phyloP scores from a whole-genome alignment of 306 rosid genomes.

The Lablab purpureus region DNA sequence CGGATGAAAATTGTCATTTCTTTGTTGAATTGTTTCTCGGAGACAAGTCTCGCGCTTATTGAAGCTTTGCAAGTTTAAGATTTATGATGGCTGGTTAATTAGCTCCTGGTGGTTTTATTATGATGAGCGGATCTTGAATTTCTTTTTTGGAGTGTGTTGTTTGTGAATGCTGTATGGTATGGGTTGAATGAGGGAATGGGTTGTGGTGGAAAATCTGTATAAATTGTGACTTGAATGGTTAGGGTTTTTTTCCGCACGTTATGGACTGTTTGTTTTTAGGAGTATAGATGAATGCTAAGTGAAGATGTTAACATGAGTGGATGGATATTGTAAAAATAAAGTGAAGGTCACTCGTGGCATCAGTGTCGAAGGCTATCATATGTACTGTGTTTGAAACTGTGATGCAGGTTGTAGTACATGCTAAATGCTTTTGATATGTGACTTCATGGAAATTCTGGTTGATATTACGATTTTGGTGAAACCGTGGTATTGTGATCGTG shows the following conservation, averaged over 20 bases:
- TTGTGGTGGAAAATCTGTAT: not conserved
- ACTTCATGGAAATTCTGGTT: not conserved
- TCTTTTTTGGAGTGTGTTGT: conserved; percentile 18
- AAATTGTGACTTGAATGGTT: conserved; percentile 17
- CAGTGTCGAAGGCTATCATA: not conserved
- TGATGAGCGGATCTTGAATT: not conserved
- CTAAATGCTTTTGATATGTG: conserved; percentile 12
- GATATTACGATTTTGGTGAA: conserved; percentile 2
- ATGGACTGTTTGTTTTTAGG: conserved; percentile 21
- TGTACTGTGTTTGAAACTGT: conserved; percentile 6
- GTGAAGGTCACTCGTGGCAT: not conserved
- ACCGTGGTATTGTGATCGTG: not conserved
- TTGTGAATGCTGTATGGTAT: conserved; percentile 14
- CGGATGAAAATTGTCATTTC: conserved; percentile 12
- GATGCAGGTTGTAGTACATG: conserved; percentile 2
- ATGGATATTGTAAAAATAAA: conserved; percentile 15
- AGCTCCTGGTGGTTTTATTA: not conserved
- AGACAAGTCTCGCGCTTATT: not conserved
- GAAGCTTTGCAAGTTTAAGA: not conserved
- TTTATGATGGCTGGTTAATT: conserved; percentile 7
- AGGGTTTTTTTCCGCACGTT: not conserved
- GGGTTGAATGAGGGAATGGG: conserved; percentile 11
- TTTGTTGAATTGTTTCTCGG: conserved; percentile 23
- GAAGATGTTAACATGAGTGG: not conserved
- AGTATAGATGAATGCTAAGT: not conserved